These are phyloP conservation scores for Syncephalastrum sp. DNA, from an alignment of 371 early-diverging fungal genomes.

Conservation along the genomic window DNA sequence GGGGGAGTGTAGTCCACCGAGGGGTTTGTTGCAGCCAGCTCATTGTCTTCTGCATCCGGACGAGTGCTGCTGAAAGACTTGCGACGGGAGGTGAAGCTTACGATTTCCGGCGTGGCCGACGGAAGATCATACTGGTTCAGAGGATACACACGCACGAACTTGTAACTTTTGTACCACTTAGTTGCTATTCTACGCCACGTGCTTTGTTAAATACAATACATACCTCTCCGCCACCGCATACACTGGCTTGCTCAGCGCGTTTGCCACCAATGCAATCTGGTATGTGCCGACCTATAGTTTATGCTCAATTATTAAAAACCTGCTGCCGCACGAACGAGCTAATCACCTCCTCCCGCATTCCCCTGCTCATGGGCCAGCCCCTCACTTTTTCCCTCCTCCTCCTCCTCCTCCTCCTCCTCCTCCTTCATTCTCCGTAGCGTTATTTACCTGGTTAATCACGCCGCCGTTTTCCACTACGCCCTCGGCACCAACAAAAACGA, in stretches of 20 bases:
- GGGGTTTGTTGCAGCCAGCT: conserved; percentile 64
- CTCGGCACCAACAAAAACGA: conserved; percentile 97
- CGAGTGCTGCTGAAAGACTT: conserved; percentile 24
- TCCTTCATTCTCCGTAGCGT: too few relatives aligned
- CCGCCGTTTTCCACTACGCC: conserved; percentile 98
- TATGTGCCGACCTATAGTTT: conserved; percentile 75
- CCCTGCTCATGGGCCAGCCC: conserved; percentile 92
- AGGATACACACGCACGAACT: conserved; percentile 91
- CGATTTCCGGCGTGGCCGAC: conserved; percentile 62
- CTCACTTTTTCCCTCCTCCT: conserved; percentile 67
- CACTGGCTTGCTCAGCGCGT: conserved; percentile 90
- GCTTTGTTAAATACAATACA: conserved; percentile 1
- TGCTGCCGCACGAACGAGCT: conserved; percentile 57
- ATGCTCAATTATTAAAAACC: neutral
- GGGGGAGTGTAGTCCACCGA: conserved; percentile 96
- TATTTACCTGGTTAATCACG: conserved; percentile 83
- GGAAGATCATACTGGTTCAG: conserved; percentile 86
- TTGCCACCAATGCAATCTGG: conserved; percentile 93
- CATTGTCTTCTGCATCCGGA: conserved; percentile 37
- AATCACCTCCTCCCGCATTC: conserved; percentile 96
- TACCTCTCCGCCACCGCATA: conserved; percentile 94
- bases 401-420: conserved; percentile 5
- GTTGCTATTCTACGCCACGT: neutral
- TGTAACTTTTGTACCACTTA: conserved; percentile 63
- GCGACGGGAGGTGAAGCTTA: conserved; percentile 55